Base-by-base conservation (phyloP, 192 early-diverging fungal genomes). In the Lunasporangiospora selenospora region DNA sequence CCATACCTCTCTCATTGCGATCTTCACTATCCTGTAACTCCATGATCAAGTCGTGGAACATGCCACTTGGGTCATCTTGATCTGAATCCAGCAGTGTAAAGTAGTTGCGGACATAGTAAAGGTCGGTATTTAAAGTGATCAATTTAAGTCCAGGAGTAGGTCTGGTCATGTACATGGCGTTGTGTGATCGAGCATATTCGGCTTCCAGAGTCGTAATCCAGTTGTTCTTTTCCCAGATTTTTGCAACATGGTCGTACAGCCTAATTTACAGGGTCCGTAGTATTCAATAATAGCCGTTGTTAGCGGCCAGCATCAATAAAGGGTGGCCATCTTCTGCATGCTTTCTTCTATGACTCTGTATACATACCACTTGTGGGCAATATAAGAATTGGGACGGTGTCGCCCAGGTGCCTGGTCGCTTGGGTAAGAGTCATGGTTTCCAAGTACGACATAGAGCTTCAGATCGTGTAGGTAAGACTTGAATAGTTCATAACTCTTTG, bases 51-150 rank as follows among this genome's bases (percentile, higher is more conserved):
- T 82, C 81, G 10, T 58, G 40, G 16, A 85, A 76, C 12, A 83
- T 48, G 15, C 78, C 80, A 46, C 79, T 78, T 1, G 81, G 81
- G 34, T 85, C 81, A 49, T 64, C 69, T 34, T 78, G 55, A 5
- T 63, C 65, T 6, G 76, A 75, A 32, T 77, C 53, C 52, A 80
- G 47, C 70, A 82, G 78, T 3, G 76, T 70, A 61, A 73, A 85
- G 51, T 58, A 81, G 65, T 85, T 83, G 37, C 79, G 55, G 19
- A 66, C 75, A 40, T 85, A 83, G 37, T 80, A 85, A 33, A 83
- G 65, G 26, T 83, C 83, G 11, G 84, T 85, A 30, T 85, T 85
- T 26, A 85, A 21, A 3, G 77, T 78, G 49, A 85, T 77, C 29
- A 85, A 32, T 26, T 80, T 79, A 3, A 85, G 49, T 0, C 80